Evolutionary conservation across 495 filamentous ascomycete genomes (phyloP).

Genomic region (Xanthoparmelia taractica): DNA sequence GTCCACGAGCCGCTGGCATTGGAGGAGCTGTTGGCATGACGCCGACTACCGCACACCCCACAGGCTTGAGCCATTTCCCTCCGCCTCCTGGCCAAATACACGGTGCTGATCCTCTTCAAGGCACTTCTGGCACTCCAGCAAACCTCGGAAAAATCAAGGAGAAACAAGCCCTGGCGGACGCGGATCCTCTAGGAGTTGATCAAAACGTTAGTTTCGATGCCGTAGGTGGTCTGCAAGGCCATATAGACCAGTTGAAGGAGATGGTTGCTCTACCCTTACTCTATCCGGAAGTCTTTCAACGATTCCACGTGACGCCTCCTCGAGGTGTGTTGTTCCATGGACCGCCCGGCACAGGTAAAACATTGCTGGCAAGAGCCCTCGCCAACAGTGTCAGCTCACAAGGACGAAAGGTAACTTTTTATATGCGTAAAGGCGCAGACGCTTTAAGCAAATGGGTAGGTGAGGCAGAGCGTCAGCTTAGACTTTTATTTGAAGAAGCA

Average conservation of each 20-base stretch:
- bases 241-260: slow-evolving; percentile 94
- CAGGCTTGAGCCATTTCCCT: slow-evolving; percentile 44
- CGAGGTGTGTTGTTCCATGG: slow-evolving; percentile 95
- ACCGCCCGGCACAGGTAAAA: slow-evolving; percentile 96
- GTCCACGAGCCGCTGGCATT: slow-evolving; percentile 41
- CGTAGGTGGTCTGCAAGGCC: slow-evolving; percentile 82
- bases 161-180: slow-evolving; percentile 72
- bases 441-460: slow-evolving; percentile 98
- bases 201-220: slow-evolving; percentile 84
- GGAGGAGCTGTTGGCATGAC: slow-evolving; percentile 67
- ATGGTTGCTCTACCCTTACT: slow-evolving; percentile 92
- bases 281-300: slow-evolving; percentile 90
- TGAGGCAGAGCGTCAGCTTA: slow-evolving; percentile 89
- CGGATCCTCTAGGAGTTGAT: slow-evolving; percentile 89
- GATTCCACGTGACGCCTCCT: slow-evolving; percentile 86
- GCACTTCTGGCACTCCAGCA: slow-evolving; percentile 58
- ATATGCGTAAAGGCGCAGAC: slow-evolving; percentile 98
- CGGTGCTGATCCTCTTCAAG: slow-evolving; percentile 55
- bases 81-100: slow-evolving; percentile 50
- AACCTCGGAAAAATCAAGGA: slow-evolving; percentile 89
- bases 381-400: slow-evolving; percentile 73
- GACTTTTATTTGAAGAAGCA: slow-evolving; percentile 91
- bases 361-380: slow-evolving; percentile 81
- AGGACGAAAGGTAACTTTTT: slow-evolving; percentile 91
- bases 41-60: slow-evolving; percentile 55